Evolutionary conservation across 2,329 filamentous ascomycete genomes (phyloP).

Genomic region (Paraphoma sp.): DNA sequence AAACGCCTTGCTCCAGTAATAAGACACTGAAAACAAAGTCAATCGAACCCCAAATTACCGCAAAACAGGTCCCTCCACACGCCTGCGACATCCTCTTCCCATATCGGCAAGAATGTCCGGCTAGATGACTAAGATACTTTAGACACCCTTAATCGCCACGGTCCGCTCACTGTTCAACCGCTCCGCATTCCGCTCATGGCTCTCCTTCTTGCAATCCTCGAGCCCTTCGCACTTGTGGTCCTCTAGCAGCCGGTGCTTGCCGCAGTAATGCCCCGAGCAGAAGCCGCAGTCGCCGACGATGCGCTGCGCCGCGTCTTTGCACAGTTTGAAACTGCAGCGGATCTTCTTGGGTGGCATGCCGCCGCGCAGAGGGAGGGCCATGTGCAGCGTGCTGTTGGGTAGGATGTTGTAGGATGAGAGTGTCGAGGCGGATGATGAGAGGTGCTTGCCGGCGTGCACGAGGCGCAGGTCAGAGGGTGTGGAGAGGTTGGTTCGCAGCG

Average conservation of each 20-base stretch:
- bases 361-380: slow-evolving; percentile 64
- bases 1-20: not conserved
- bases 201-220: slow-evolving; percentile 98
- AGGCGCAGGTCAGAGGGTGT: slow-evolving; percentile 58
- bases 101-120: not conserved
- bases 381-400: slow-evolving; percentile 59
- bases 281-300: slow-evolving; percentile 97
- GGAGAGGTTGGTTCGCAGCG: slow-evolving; percentile 63
- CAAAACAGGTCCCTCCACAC: not conserved
- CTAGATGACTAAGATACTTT: slow-evolving; percentile 2
- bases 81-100: not conserved
- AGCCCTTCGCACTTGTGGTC: slow-evolving; percentile 92
- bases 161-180: slow-evolving; percentile 93
- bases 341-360: slow-evolving; percentile 73
- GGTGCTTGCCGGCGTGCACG: slow-evolving; percentile 65
- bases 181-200: slow-evolving; percentile 89
- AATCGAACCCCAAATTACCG: too few species aligned
- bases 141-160: slow-evolving; percentile 91
- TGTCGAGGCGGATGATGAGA: slow-evolving; percentile 51
- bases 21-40: too few species aligned
- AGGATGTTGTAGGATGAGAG: slow-evolving; percentile 58
- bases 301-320: slow-evolving; percentile 84
- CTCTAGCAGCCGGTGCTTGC: slow-evolving; percentile 91
- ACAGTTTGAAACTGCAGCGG: slow-evolving; percentile 87
- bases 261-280: slow-evolving; percentile 92